Conservation (phyloP, 345 rosid species). For the Hirschfeldia incana region DNA sequence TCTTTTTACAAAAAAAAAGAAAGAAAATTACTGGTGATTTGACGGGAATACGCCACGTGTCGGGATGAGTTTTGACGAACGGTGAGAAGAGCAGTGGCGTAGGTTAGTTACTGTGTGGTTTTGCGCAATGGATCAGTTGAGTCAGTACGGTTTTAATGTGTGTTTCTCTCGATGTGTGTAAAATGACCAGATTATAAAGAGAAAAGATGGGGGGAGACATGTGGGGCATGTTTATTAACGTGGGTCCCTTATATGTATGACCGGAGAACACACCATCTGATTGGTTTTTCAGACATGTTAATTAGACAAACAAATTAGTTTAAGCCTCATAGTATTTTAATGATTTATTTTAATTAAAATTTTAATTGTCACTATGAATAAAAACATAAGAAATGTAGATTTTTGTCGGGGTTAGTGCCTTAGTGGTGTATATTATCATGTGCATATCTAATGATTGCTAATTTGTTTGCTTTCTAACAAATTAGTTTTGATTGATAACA, state of each 20-base stretch:
- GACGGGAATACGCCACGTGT: conserved; percentile 14
- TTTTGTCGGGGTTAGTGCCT: not conserved
- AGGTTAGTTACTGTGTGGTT: conserved; percentile 31
- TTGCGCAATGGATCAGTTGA: conserved; percentile 26
- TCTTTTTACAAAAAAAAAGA: not conserved
- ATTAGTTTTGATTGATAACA: not conserved
- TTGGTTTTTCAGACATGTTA: conserved; percentile 32
- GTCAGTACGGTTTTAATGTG: conserved; percentile 9
- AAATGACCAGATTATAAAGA: conserved; percentile 15
- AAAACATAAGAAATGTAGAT: not conserved
- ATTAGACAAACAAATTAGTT: conserved; percentile 15
- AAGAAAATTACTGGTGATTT: not conserved
- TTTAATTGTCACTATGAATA: conserved; percentile 20
- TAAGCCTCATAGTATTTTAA: conserved; percentile 11
- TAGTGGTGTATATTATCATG: not conserved
- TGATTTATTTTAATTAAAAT: not conserved
- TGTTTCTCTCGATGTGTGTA: conserved; percentile 29
- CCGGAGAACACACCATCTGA: conserved; percentile 38
- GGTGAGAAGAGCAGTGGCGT: conserved; percentile 22
- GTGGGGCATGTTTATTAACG: conserved; percentile 15
- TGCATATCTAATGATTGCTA: not conserved
- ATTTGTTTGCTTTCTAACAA: not conserved
- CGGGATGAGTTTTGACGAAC: not conserved
- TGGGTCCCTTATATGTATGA: conserved; percentile 25
- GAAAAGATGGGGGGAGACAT: conserved; percentile 17